Percentiles rank a stretch among this genome's conserved stretches.
phyloP scores from a whole-genome alignment of 2,329 filamentous ascomycete genomes.

The Annulohypoxylon truncatum region DNA sequence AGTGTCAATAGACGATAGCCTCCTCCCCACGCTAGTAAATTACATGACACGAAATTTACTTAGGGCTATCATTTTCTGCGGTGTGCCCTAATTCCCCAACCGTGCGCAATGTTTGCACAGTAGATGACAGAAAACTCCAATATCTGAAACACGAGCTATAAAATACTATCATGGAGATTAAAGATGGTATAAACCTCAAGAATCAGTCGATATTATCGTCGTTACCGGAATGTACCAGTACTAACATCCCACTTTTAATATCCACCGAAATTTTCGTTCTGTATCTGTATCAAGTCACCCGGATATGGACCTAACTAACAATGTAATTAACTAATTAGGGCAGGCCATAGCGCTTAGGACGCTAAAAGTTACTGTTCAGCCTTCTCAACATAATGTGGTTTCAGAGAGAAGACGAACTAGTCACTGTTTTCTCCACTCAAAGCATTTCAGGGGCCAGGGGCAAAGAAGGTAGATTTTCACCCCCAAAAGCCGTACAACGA shows the following conservation, averaged over 20 bases:
- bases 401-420: background rate
- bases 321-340: background rate
- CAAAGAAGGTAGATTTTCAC: background rate
- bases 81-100: constrained; percentile 1
- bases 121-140: background rate
- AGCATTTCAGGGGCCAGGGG: constrained; percentile 6
- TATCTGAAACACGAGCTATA: background rate
- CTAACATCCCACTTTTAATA: background rate
- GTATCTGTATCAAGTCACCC: background rate
- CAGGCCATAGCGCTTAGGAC: background rate
- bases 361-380: background rate
- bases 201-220: background rate
- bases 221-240: background rate
- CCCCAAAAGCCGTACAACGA: background rate
- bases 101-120: background rate
- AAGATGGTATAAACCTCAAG: background rate
- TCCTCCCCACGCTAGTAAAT: background rate
- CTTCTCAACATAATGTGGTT: background rate
- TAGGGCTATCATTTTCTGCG: constrained; percentile 12
- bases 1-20: background rate
- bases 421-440: background rate
- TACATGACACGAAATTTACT: background rate
- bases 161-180: background rate
- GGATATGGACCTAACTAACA: background rate
- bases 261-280: background rate